Percentiles rank a stretch among this genome's conserved stretches.
phyloP scores from a whole-genome alignment of 257 asterid species.

The Oldenlandia corymbosa region DNA sequence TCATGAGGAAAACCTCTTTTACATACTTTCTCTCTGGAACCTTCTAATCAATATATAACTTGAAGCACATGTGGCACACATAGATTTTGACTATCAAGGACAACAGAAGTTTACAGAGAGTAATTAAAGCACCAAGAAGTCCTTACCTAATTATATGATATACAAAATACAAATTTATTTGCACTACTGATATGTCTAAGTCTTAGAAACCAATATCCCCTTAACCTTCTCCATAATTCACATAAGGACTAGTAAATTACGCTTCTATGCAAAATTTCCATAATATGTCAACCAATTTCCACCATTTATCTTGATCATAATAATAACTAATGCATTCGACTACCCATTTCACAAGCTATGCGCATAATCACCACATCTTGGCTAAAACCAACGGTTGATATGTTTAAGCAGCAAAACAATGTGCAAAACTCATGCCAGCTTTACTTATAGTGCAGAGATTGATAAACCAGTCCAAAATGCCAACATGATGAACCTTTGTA shows the following conservation, averaged over 20 bases:
- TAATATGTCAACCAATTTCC: not conserved
- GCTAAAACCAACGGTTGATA: not conserved
- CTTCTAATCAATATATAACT: not conserved
- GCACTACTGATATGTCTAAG: not conserved
- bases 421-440: not conserved
- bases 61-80: not conserved
- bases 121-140: not conserved
- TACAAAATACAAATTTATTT: not conserved
- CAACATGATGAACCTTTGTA: not conserved
- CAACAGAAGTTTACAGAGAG: not conserved
- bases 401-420: not conserved
- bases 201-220: not conserved
- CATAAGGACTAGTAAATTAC: not conserved
- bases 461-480: not conserved
- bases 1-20: not conserved
- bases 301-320: not conserved
- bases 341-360: not conserved
- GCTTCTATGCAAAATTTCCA: not conserved
- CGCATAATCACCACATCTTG: constrained; percentile 1
- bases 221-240: not conserved
- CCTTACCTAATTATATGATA: not conserved
- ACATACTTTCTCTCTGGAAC: not conserved
- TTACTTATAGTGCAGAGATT: not conserved
- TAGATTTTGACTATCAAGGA: not conserved
- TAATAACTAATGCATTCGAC: not conserved